Evolutionary conservation across 225 moss, liverwort and hornwort species (phyloP).

Genomic region (Sphagnum tenellum): DNA sequence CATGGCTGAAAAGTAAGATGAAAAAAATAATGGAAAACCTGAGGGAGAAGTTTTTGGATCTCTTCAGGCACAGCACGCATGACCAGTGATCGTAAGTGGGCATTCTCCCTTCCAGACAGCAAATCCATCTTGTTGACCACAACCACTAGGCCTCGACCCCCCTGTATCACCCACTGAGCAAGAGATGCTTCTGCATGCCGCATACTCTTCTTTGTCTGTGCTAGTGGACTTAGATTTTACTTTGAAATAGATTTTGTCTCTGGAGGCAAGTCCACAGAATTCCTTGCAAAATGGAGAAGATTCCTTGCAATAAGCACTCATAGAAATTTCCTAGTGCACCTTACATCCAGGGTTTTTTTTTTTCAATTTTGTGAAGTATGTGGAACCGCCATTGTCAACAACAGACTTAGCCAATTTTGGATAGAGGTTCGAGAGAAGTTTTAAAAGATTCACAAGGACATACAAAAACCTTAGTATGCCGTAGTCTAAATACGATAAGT

Average conservation of each 20-base stretch:
- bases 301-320: too few relatives aligned
- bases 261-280: neutral
- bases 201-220: constrained; percentile 78
- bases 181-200: constrained; percentile 88
- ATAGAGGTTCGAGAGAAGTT: too few relatives aligned
- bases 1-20: neutral
- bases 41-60: constrained; percentile 72
- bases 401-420: too few relatives aligned
- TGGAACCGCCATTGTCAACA: too few relatives aligned
- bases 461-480: too few relatives aligned
- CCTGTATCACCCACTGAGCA: constrained; percentile 90
- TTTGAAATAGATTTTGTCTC: too few relatives aligned
- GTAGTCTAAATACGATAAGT: too few relatives aligned
- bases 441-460: too few relatives aligned
- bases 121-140: constrained; percentile 98
- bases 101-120: constrained; percentile 63
- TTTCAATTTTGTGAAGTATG: too few relatives aligned
- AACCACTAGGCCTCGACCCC: constrained; percentile 80
- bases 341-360: too few relatives aligned
- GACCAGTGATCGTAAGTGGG: constrained; percentile 53
- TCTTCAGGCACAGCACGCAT: constrained; percentile 87
- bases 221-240: neutral
- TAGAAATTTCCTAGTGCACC: too few relatives aligned
- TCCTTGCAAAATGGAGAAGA: too few relatives aligned
- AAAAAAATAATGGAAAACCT: constrained; percentile 28